These are phyloP conservation scores for Coix lacrymajobi DNA, from an alignment of 176 grass and related monocot species.

Conservation along the genomic window DNA sequence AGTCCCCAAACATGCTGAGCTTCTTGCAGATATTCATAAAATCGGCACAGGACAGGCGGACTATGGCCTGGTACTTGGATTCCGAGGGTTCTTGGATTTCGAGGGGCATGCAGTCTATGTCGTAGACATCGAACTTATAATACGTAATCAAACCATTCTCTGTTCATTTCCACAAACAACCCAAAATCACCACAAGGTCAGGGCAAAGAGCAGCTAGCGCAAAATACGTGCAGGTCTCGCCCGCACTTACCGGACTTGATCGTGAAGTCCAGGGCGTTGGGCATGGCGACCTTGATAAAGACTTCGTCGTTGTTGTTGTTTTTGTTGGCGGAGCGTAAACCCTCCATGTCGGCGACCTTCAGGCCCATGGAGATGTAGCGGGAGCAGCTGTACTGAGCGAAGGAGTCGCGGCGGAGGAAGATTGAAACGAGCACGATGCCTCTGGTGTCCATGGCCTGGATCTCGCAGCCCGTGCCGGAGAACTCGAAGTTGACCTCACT, in stretches of 20 bases:
- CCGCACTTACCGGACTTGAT: not conserved
- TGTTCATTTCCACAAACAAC: not conserved
- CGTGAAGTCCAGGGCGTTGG: not conserved
- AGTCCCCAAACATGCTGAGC: not conserved
- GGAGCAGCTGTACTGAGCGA: not conserved
- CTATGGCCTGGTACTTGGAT: not conserved
- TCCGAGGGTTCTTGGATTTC: too few relatives aligned
- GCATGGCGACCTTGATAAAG: not conserved
- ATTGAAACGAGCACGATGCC: not conserved
- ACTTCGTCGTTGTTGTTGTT: not conserved
- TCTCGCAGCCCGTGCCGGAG: too few relatives aligned
- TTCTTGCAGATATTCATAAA: not conserved
- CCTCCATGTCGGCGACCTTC: not conserved
- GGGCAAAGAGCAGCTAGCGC: not conserved
- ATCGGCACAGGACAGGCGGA: not conserved
- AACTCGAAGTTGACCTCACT: too few relatives aligned
- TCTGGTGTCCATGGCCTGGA: too few relatives aligned
- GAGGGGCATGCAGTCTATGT: too few relatives aligned
- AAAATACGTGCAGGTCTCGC: not conserved
- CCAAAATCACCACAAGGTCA: not conserved
- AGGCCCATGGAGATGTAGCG: not conserved
- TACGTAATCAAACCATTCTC: not conserved
- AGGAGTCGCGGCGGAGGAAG: not conserved
- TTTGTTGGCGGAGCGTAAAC: not conserved
- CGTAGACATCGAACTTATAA: constrained; percentile 15